phyloP scores from a whole-genome alignment of 2,329 filamentous ascomycete genomes.

The Aspergillus ruber region DNA sequence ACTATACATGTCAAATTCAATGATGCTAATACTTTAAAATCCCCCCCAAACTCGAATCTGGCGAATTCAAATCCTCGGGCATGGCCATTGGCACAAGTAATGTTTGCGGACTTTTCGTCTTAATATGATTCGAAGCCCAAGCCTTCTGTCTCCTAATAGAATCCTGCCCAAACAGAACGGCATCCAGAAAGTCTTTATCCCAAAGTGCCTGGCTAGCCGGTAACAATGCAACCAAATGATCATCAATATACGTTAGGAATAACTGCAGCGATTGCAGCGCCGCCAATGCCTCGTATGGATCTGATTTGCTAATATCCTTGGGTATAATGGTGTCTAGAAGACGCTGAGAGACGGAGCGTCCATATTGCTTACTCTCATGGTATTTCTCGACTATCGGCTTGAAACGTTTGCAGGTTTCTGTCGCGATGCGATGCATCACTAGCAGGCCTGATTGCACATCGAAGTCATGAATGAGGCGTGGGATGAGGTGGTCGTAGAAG shows the following conservation, averaged over 20 bases:
- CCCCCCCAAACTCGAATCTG: neutral
- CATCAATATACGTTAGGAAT: constrained; percentile 26
- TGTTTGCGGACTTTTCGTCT: constrained; percentile 27
- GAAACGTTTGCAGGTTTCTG: constrained; percentile 13
- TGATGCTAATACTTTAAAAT: neutral
- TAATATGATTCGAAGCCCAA: constrained; percentile 30
- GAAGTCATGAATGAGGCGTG: constrained; percentile 12
- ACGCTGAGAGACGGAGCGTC: constrained; percentile 10
- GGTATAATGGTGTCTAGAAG: constrained; percentile 25
- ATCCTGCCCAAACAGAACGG: constrained; percentile 14
- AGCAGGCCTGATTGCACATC: constrained; percentile 26
- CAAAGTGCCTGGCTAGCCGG: constrained; percentile 29
- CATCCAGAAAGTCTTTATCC: constrained; percentile 28
- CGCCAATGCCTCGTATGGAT: constrained; percentile 19
- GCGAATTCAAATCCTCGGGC: constrained; percentile 1
- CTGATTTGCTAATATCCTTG: neutral
- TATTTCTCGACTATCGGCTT: constrained; percentile 19
- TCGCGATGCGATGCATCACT: constrained; percentile 20
- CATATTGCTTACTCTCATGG: constrained; percentile 19
- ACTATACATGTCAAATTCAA: neutral
- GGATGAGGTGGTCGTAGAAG: constrained; percentile 5
- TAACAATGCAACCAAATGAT: constrained; percentile 20
- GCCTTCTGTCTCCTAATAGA: constrained; percentile 22
- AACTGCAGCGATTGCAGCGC: constrained; percentile 26
- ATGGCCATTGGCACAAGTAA: constrained; percentile 26